Evolutionary conservation across 2,329 filamentous ascomycete genomes (phyloP), one percentile per base, ranked within the genome.

Genomic region (Calonectria fujianensis): DNA sequence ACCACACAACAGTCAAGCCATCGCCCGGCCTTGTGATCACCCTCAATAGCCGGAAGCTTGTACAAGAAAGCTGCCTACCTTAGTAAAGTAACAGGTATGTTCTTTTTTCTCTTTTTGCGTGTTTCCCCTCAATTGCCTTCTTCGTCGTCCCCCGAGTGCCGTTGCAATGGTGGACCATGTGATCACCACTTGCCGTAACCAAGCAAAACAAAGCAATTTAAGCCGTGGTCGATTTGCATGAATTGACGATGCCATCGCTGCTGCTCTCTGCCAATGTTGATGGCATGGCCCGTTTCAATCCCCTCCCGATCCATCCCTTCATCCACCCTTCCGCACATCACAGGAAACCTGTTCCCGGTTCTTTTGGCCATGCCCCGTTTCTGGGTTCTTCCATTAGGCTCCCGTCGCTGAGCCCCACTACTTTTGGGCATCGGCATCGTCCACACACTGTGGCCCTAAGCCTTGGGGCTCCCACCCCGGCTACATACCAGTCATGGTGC

Each of bases 91-190:
- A 20, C 29, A 20, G n/a, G 71, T 73, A 69, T 35, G 71, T 65
- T 37, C 31, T 41, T 45, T 48, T 14, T 54, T 29, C 39, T 57
- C 57, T 27, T 45, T 59, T 29, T 52, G 45, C 24, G 9, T 24
- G 45, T 39, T 52, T 37, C n/a, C 39, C 35, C 37, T 59, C 31
- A 31, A 24, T 39, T 31, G 27, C 59, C 59, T 24, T 52, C 57
- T 54, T 59, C 24, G 50, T 71, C 37, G 18, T 57, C 52, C 39
- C 31, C 11, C 52, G 27, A 73, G 64, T 64, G 57, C 45, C 45
- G 69, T 70, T 68, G 50, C 67, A 73, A 73, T 75, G 63, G 76
- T 74, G 74, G 74, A 31, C 78, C 78, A 80, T 80, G 78, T 80
- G 78, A 80, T 79, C 74, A 74, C 61, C 41, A 67, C 69, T 75